These are phyloP conservation scores for Lithospermum erythrorhizon DNA, from an alignment of 257 asterid genomes.

Conservation along the genomic window DNA sequence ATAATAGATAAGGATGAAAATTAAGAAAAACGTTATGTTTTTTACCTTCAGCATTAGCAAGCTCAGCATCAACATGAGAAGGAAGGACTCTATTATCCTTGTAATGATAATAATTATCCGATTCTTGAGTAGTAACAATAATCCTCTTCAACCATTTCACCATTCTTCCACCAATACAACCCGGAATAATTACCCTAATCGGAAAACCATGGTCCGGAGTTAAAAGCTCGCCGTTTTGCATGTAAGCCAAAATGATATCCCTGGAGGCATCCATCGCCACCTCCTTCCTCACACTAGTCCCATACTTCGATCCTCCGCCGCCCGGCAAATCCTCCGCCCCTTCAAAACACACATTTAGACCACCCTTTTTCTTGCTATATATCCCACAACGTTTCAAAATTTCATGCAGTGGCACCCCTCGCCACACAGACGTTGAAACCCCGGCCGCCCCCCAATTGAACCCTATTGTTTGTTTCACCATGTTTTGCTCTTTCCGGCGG, in stretches of 20 bases:
- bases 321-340: constrained; percentile 90
- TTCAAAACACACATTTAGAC: constrained; percentile 64
- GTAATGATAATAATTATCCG: constrained; percentile 64
- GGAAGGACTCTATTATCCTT: constrained; percentile 78
- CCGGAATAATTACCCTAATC: constrained; percentile 74
- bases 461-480: constrained; percentile 75
- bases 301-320: constrained; percentile 89
- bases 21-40: too few species aligned
- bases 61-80: constrained; percentile 81
- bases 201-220: constrained; percentile 89
- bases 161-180: constrained; percentile 91
- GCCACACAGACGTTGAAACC: constrained; percentile 73
- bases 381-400: constrained; percentile 60
- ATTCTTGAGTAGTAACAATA: constrained; percentile 53
- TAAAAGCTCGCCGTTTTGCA: constrained; percentile 76
- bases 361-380: constrained; percentile 38
- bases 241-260: constrained; percentile 69
- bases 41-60: constrained; percentile 79
- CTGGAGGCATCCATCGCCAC: constrained; percentile 73
- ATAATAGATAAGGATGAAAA: too few species aligned
- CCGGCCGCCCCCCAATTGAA: constrained; percentile 96
- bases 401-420: constrained; percentile 70
- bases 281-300: constrained; percentile 57
- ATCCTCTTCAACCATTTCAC: constrained; percentile 87
- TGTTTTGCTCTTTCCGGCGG: constrained; percentile 83